Conservation (phyloP, 257 asterid species). For the Henckelia pumila region DNA sequence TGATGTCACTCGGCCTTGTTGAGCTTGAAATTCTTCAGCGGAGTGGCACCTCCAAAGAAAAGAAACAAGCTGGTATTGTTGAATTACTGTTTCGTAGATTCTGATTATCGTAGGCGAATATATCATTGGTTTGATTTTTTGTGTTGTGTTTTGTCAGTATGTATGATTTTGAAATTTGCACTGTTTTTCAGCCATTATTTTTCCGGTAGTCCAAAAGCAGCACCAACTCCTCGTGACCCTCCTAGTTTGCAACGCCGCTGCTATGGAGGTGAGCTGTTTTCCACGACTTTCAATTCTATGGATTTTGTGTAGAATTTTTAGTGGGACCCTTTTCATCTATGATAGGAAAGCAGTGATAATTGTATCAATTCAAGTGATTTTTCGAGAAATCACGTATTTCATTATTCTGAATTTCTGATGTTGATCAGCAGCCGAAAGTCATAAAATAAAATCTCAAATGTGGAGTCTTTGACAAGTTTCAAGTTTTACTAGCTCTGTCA, state of each 20-base stretch:
- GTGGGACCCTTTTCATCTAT: background rate
- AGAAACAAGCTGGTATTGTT: constrained; percentile 79
- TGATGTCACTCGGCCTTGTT: constrained; percentile 91
- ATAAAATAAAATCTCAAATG: background rate
- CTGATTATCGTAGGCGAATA: background rate
- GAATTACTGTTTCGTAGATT: background rate
- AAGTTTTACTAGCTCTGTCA: background rate
- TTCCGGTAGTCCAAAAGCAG: constrained; percentile 96
- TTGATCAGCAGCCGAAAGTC: background rate
- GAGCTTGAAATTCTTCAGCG: constrained; percentile 91
- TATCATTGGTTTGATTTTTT: background rate
- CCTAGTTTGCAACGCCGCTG: constrained; percentile 86
- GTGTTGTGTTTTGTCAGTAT: background rate
- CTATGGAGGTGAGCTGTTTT: constrained; percentile 75
- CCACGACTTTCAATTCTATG: background rate
- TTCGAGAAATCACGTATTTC: background rate
- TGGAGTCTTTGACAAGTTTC: background rate
- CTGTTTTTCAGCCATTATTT: constrained; percentile 56
- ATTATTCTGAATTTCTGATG: too few relatives aligned
- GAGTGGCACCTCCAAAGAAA: constrained; percentile 67
- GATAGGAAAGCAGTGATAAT: background rate
- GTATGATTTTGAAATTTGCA: constrained; percentile 14
- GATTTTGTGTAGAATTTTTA: background rate
- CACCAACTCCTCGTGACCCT: constrained; percentile 97
- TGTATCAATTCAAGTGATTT: background rate